Percentiles rank a stretch among this genome's conserved stretches.
Evolutionary conservation across 176 grass and related monocot species (phyloP).

Genomic region (Paspalum notatum): DNA sequence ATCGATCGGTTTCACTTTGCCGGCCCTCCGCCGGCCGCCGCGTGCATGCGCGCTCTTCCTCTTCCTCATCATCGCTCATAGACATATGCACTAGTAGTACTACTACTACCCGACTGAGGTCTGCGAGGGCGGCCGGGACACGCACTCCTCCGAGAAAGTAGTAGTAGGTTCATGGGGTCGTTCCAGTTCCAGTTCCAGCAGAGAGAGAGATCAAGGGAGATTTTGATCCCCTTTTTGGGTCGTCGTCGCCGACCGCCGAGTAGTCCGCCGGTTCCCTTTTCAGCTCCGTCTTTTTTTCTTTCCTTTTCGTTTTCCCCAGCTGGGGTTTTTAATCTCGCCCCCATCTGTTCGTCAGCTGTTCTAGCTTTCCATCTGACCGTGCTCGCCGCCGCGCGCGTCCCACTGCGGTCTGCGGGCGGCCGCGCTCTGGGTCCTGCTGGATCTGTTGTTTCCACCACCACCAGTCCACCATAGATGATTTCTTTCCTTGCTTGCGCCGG

Average conservation of each 20-base stretch:
- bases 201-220: neutral
- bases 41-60: too few relatives aligned
- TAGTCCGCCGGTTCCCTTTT: slow-evolving; percentile 1
- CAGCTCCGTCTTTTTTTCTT: neutral
- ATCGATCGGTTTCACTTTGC: too few relatives aligned
- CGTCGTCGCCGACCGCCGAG: neutral
- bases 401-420: neutral
- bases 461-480: neutral
- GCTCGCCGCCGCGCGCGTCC: neutral
- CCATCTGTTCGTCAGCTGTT: neutral
- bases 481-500: slow-evolving; percentile 5
- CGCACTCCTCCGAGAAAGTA: neutral
- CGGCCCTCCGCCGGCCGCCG: too few relatives aligned
- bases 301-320: neutral
- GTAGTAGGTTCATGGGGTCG: slow-evolving; percentile 2
- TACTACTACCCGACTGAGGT: too few relatives aligned
- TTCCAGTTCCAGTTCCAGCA: neutral
- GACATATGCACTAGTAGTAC: neutral
- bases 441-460: neutral
- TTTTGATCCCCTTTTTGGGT: slow-evolving; percentile 9
- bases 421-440: neutral
- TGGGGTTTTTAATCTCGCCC: neutral
- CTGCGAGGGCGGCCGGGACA: too few relatives aligned
- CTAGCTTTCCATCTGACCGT: neutral
- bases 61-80: too few relatives aligned